Percentiles rank a stretch among this genome's conserved stretches.
These are phyloP conservation scores for Zymoseptoria crescenta DNA, from an alignment of 2,329 filamentous ascomycete species.

Conservation along the genomic window DNA sequence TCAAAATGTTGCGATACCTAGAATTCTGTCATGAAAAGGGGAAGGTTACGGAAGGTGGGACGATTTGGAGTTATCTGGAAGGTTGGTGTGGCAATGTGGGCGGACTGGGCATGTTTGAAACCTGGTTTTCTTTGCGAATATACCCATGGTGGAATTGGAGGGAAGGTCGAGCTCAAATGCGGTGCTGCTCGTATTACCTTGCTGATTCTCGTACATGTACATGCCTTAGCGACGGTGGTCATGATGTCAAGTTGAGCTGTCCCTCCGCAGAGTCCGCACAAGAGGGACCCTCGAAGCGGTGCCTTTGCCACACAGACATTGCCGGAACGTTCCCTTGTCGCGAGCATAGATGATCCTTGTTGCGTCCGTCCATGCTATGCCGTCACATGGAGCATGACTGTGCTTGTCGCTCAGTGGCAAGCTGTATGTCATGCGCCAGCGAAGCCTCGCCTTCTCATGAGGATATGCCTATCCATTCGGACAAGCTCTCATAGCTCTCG, in stretches of 20 bases:
- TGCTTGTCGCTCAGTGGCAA: neutral
- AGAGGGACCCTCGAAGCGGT: neutral
- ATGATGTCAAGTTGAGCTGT: neutral
- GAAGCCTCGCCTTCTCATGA: neutral
- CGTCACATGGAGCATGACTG: neutral
- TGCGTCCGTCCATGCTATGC: neutral
- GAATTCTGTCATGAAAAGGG: slow-evolving; percentile 9
- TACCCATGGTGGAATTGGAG: neutral
- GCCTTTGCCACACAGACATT: neutral
- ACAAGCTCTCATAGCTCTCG: neutral
- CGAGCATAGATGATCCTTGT: neutral
- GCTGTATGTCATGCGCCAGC: neutral
- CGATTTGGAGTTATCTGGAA: neutral
- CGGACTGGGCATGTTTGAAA: neutral
- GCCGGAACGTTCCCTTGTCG: neutral
- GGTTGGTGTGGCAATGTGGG: neutral
- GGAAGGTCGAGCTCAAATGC: neutral
- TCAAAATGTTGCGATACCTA: slow-evolving; percentile 17
- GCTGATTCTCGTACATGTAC: neutral
- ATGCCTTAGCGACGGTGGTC: neutral
- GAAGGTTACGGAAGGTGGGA: neutral
- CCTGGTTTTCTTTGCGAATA: neutral
- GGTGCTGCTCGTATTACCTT: neutral
- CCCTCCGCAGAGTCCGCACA: neutral
- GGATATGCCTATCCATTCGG: neutral